Evolutionary conservation across 345 rosid genomes (phyloP), one percentile per base, ranked within the genome.

Genomic region (Citrus medica): DNA sequence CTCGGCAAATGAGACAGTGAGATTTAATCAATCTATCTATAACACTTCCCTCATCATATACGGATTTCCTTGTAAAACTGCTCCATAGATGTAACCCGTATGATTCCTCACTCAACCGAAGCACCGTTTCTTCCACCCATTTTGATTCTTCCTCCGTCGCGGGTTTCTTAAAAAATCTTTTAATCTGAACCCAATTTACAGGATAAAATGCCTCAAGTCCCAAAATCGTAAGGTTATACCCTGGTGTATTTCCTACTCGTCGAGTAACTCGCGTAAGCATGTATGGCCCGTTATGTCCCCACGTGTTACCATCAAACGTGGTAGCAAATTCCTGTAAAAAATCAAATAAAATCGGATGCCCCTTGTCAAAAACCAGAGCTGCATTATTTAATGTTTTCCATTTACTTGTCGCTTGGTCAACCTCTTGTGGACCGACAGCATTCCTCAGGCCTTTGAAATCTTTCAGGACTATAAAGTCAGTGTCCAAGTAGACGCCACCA

Each of bases 211-310:
- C 94, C 84, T 81, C 79, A 0, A 89, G 93, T 5, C 84, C 82
- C 83, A 92, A 42, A 56, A 93, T 82, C 5, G 88, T 87, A 12
- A 90, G 76, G 86, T 85, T 86, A 67, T 71, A 84, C 0, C 81
- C 88, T 12, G 69, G 67, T 2, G 37, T 79, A 74, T 78, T 83
- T 69, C 68, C 81, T 2, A 88, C 85, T 30, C 77, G 81, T 73
- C 72, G 58, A 61, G 81, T 86, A 21, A 90, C 90, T 76, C 93
- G 64, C 21, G 93, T 88, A 9, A 93, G 86, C 76, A 89, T 42
- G 67, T 88, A 86, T 0, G 97, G 98, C 21, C 95, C 97, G 4
- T 89, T 93, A 51, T 92, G 85, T 1, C 94, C 92, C 93, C 97
- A 92, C 76, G 82, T 87, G 46, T 69, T 90, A 24, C 94, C 98